Conservation (phyloP, 768 basidiomycete species). For the Hygrophorus pudorinus region DNA sequence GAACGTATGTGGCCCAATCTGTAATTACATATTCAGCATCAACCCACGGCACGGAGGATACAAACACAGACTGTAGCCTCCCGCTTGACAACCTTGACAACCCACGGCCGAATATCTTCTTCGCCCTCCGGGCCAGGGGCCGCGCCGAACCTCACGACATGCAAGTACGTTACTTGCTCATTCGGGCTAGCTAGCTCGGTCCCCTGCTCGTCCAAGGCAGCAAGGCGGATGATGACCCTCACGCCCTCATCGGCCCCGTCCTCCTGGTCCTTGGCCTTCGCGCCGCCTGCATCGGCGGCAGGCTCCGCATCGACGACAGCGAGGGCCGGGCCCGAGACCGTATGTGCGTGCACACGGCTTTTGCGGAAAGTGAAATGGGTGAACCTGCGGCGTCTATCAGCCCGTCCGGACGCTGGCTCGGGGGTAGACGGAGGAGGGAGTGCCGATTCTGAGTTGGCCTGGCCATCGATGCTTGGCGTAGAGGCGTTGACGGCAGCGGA, state of each 20-base stretch:
- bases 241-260: constrained; percentile 56
- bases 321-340: constrained; percentile 67
- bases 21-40: constrained; percentile 1
- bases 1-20: constrained; percentile 93
- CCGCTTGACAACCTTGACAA: constrained; percentile 86
- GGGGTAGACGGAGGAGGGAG: constrained; percentile 5
- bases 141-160: constrained; percentile 63
- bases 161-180: constrained; percentile 83
- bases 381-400: constrained; percentile 44
- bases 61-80: constrained; percentile 61
- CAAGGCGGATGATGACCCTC: constrained; percentile 67
- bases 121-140: constrained; percentile 24
- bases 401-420: constrained; percentile 9
- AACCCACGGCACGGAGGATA: background rate
- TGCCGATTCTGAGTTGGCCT: background rate
- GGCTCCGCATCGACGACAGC: constrained; percentile 67
- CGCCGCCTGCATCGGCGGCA: constrained; percentile 16
- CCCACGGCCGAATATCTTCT: constrained; percentile 71
- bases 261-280: constrained; percentile 26
- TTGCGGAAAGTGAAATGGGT: constrained; percentile 61
- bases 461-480: background rate
- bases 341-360: constrained; percentile 27
- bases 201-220: constrained; percentile 72
- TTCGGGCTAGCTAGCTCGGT: constrained; percentile 60
- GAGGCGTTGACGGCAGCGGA: background rate